These are phyloP conservation scores for Sarocladiaceae sp. DNA, from an alignment of 2,329 filamentous ascomycete genomes.

Conservation along the genomic window DNA sequence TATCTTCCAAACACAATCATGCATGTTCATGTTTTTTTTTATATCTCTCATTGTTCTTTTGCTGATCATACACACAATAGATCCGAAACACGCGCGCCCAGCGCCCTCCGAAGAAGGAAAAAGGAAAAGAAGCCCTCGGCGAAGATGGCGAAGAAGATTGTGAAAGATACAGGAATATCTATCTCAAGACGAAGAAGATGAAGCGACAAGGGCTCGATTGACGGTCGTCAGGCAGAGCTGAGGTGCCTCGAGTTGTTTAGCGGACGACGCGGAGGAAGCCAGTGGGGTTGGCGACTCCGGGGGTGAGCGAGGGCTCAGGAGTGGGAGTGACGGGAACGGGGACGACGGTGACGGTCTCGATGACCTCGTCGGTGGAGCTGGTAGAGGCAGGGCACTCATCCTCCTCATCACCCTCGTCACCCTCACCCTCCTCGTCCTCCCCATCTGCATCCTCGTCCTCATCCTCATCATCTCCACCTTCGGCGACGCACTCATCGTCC, in stretches of 20 bases:
- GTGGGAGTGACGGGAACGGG: conserved; percentile 22
- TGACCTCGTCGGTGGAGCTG: conserved; percentile 13
- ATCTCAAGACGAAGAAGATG: not conserved
- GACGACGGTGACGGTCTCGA: conserved; percentile 11
- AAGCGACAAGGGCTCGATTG: too few species aligned
- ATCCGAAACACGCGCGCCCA: conserved; percentile 15
- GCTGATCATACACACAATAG: conserved; percentile 9
- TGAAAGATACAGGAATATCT: not conserved
- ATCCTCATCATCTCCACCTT: conserved; percentile 12
- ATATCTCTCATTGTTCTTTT: conserved; percentile 5
- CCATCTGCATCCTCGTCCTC: conserved; percentile 12
- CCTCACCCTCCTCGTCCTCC: conserved; percentile 15
- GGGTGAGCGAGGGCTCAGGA: conserved; percentile 18
- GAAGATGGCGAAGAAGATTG: too few species aligned
- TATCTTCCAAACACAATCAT: conserved; percentile 6
- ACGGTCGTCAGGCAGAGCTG: too few species aligned
- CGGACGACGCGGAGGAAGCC: conserved; percentile 28
- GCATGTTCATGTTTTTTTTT: conserved; percentile 4
- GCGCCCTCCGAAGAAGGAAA: not conserved
- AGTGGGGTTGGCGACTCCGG: conserved; percentile 27
- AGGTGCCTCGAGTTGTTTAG: conserved; percentile 16
- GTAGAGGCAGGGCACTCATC: conserved; percentile 8
- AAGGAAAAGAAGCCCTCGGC: not conserved
- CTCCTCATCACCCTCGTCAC: conserved; percentile 15
- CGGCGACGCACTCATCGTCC: conserved; percentile 10